phyloP scores from a whole-genome alignment of 75 land plant species.

The Sequoiadendron giganteum region DNA sequence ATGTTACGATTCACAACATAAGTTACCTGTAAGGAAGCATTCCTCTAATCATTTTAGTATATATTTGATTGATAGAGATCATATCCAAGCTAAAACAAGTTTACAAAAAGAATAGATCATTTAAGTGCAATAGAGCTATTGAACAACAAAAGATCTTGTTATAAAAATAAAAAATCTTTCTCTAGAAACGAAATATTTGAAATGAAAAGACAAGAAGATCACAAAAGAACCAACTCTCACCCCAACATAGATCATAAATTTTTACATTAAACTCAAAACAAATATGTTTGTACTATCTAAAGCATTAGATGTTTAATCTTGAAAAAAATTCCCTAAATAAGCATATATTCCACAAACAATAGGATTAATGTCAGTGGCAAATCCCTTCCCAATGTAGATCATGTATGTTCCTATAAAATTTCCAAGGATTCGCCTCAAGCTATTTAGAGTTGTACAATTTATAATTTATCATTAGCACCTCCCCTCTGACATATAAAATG shows the following conservation, averaged over 20 bases:
- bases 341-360: neutral
- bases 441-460: neutral
- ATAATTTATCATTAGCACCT: too few relatives aligned
- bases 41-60: neutral
- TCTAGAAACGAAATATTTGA: neutral
- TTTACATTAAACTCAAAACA: neutral
- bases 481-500: neutral
- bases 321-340: too few relatives aligned
- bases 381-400: neutral
- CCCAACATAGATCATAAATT: neutral
- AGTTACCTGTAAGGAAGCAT: slow-evolving; percentile 26
- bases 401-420: neutral
- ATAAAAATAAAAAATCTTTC: neutral
- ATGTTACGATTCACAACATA: slow-evolving; percentile 45
- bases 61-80: neutral
- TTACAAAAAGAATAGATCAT: neutral
- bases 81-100: neutral
- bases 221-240: neutral
- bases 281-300: neutral
- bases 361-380: neutral
- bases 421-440: neutral
- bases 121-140: neutral
- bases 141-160: neutral
- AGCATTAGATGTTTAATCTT: neutral
- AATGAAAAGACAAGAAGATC: neutral